Conservation (phyloP, 176 grass and related monocot species). For the Secale cereale region DNA sequence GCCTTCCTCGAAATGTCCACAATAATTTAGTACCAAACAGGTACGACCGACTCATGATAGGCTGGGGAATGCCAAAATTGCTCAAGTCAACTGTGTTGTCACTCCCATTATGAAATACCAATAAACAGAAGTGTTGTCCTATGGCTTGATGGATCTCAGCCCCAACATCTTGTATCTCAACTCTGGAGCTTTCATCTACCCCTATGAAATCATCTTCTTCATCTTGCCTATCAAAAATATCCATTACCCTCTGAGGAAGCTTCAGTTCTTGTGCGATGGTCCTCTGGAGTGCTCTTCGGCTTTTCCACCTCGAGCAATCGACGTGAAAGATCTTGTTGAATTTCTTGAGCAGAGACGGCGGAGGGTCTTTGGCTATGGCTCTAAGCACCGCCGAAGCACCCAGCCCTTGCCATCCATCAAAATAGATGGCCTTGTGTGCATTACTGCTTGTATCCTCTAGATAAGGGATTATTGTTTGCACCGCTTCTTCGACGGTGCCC, state of each 20-base stretch:
- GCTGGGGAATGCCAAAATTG: background rate
- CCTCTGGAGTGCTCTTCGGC: background rate
- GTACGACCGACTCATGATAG: too few relatives aligned
- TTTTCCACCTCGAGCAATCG: background rate
- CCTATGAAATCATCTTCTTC: background rate
- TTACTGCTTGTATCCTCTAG: background rate
- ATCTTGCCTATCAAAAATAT: background rate
- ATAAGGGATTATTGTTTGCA: fast-evolving
- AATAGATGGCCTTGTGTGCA: background rate
- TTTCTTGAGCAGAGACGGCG: background rate
- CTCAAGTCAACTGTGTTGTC: fast-evolving
- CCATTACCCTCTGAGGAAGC: background rate
- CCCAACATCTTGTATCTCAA: fast-evolving
- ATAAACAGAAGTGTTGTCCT: fast-evolving
- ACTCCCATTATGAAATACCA: background rate
- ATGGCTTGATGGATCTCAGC: fast-evolving
- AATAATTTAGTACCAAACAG: too few relatives aligned
- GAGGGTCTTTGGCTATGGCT: too few relatives aligned
- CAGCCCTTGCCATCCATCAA: fast-evolving
- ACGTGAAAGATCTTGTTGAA: background rate
- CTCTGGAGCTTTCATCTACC: background rate
- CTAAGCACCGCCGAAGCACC: too few relatives aligned
- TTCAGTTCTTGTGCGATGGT: background rate
- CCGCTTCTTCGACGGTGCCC: background rate
- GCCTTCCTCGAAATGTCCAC: too few relatives aligned